These are phyloP conservation scores for Monascus ruber DNA, from an alignment of 2,329 filamentous ascomycete species.

Conservation along the genomic window DNA sequence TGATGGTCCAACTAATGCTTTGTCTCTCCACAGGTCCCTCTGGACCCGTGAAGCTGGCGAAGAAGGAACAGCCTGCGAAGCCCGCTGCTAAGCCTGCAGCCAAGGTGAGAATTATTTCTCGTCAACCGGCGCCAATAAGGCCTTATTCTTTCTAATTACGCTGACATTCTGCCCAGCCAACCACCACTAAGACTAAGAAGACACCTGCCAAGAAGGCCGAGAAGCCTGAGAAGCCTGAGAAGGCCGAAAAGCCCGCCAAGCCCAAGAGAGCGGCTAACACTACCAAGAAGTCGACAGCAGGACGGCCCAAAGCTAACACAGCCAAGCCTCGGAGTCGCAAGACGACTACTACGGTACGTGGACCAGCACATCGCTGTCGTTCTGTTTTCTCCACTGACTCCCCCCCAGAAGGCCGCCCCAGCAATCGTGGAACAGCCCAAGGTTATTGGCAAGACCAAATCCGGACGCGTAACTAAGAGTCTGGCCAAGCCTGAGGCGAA, in stretches of 20 bases:
- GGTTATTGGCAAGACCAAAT: constrained; percentile 70
- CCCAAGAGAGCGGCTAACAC: constrained; percentile 33
- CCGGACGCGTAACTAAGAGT: constrained; percentile 69
- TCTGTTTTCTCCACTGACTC: constrained; percentile 10
- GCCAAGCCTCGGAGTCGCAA: constrained; percentile 40
- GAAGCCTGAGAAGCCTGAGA: constrained; percentile 20
- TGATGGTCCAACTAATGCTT: constrained; percentile 16
- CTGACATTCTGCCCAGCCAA: not conserved
- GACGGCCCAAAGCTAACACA: constrained; percentile 39
- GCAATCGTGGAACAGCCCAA: constrained; percentile 59
- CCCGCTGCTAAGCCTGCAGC: constrained; percentile 24
- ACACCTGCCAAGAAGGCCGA: constrained; percentile 29
- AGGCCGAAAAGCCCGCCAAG: constrained; percentile 33
- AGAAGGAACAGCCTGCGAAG: constrained; percentile 51
- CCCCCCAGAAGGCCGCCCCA: constrained; percentile 39
- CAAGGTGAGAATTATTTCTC: constrained; percentile 7
- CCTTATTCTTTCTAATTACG: not conserved
- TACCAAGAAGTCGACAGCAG: constrained; percentile 42
- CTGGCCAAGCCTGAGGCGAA: constrained; percentile 32
- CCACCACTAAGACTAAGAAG: constrained; percentile 39
- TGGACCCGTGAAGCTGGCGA: constrained; percentile 83
- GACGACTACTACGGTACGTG: constrained; percentile 32
- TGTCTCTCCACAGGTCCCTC: constrained; percentile 52
- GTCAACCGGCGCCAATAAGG: not conserved
- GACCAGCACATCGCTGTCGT: not conserved